Conservation (phyloP, 2,329 filamentous ascomycete genomes). For the Plectosphaerella sp. region DNA sequence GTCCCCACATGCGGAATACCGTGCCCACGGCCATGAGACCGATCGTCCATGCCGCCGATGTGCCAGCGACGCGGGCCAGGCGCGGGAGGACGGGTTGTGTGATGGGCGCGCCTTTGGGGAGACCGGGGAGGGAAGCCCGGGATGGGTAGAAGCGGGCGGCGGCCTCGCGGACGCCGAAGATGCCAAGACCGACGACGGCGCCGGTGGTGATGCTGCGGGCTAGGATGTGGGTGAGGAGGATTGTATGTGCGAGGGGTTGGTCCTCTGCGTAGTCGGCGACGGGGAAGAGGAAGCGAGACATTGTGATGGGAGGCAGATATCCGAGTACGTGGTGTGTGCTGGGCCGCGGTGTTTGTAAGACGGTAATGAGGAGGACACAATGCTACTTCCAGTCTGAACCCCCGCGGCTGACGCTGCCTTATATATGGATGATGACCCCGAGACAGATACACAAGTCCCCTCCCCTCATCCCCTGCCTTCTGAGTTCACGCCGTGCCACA, state of each 20-base stretch:
- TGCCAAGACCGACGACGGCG: conserved; percentile 39
- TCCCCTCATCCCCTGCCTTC: too few species aligned
- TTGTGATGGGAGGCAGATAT: conserved; percentile 18
- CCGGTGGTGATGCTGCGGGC: conserved; percentile 51
- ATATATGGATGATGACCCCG: too few species aligned
- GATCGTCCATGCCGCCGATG: conserved; percentile 38
- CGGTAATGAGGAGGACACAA: too few species aligned
- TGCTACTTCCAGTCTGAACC: too few species aligned
- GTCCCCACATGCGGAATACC: conserved; percentile 46
- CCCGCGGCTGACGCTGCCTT: too few species aligned
- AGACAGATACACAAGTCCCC: too few species aligned
- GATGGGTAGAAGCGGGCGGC: conserved; percentile 15
- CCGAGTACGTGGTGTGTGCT: background rate
- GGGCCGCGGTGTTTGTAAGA: too few species aligned
- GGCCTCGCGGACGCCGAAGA: conserved; percentile 26
- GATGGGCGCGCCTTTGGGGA: background rate
- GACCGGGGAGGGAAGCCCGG: background rate
- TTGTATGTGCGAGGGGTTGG: conserved; percentile 47
- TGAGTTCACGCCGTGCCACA: background rate
- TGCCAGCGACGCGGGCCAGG: conserved; percentile 41
- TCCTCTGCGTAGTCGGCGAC: conserved; percentile 59
- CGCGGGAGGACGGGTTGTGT: conserved; percentile 17
- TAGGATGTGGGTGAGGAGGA: conserved; percentile 57
- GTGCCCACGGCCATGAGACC: conserved; percentile 39
- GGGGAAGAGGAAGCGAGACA: conserved; percentile 52